Evolutionary conservation across 805 yeast species (phyloP).

Genomic region (Jamesozyma rosinii): DNA sequence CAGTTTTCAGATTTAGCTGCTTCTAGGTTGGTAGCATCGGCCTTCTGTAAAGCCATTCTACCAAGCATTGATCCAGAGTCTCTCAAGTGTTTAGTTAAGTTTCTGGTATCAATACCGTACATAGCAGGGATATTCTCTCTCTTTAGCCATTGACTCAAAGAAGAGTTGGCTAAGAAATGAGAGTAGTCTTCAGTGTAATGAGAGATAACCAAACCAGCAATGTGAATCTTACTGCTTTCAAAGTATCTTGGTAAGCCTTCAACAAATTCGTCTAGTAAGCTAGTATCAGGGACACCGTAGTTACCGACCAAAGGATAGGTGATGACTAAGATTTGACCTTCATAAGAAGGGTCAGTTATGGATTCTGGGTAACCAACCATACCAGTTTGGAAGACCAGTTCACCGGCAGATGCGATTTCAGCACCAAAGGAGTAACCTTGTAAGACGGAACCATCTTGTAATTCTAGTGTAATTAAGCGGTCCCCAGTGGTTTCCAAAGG

Average conservation of each 20-base stretch:
- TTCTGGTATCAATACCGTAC: constrained; percentile 95
- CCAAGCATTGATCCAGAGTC: constrained; percentile 89
- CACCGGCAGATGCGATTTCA: constrained; percentile 81
- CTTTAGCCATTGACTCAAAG: constrained; percentile 88
- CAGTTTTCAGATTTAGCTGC: constrained; percentile 38
- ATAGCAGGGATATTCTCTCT: constrained; percentile 89
- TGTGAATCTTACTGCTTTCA: constrained; percentile 85
- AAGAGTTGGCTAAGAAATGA: constrained; percentile 85
- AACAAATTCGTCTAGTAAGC: constrained; percentile 61
- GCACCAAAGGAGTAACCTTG: constrained; percentile 98
- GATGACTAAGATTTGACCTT: constrained; percentile 93
- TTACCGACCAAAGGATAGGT: constrained; percentile 96
- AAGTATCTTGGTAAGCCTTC: constrained; percentile 80
- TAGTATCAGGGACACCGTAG: constrained; percentile 96
- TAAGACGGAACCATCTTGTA: constrained; percentile 74
- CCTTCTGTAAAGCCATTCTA: constrained; percentile 60
- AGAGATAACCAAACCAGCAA: constrained; percentile 94
- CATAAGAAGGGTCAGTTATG: constrained; percentile 95
- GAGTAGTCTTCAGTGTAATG: constrained; percentile 94
- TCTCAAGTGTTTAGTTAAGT: constrained; percentile 86
- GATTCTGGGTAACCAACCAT: constrained; percentile 99
- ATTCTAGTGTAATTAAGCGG: constrained; percentile 77
- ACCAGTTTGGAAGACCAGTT: constrained; percentile 97
- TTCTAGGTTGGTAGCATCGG: constrained; percentile 23
- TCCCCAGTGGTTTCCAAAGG: constrained; percentile 79